A percentile compares a stretch with the other conserved stretches of the same genome.
Evolutionary conservation across 495 filamentous ascomycete genomes (phyloP).

Genomic region (Tuber magnatum): DNA sequence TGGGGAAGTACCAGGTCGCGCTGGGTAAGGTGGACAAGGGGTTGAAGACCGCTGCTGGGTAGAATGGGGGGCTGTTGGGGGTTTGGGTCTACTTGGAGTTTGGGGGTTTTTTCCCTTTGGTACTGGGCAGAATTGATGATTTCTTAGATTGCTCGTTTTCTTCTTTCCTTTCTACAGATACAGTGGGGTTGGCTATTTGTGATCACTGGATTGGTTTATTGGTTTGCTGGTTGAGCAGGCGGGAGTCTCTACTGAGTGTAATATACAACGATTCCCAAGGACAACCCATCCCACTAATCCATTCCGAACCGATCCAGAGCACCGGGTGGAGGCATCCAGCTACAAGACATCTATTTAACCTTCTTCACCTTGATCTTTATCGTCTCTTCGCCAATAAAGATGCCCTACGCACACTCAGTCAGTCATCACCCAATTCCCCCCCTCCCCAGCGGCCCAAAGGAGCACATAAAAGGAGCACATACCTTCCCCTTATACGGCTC

Average conservation of each 20-base stretch:
- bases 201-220: background rate
- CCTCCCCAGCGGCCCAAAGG: background rate
- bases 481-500: constrained; percentile 88
- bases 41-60: background rate
- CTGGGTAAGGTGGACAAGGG: constrained; percentile 32
- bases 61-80: background rate
- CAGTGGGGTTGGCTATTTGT: background rate
- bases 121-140: background rate
- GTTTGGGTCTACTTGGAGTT: constrained; percentile 6
- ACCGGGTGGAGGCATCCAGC: background rate
- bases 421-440: constrained; percentile 1
- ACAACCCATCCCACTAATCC: background rate
- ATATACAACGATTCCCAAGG: background rate
- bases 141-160: background rate
- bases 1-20: constrained; percentile 29
- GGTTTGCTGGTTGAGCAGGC: background rate
- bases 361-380: constrained; percentile 98
- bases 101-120: background rate
- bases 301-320: background rate
- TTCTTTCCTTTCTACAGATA: background rate
- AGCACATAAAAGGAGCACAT: constrained; percentile 13
- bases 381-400: constrained; percentile 93
- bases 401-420: constrained; percentile 55
- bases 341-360: constrained; percentile 65
- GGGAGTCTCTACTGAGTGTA: background rate